These are phyloP conservation scores for Dalechampia spathulata DNA, from an alignment of 441 rosid species.

Conservation along the genomic window DNA sequence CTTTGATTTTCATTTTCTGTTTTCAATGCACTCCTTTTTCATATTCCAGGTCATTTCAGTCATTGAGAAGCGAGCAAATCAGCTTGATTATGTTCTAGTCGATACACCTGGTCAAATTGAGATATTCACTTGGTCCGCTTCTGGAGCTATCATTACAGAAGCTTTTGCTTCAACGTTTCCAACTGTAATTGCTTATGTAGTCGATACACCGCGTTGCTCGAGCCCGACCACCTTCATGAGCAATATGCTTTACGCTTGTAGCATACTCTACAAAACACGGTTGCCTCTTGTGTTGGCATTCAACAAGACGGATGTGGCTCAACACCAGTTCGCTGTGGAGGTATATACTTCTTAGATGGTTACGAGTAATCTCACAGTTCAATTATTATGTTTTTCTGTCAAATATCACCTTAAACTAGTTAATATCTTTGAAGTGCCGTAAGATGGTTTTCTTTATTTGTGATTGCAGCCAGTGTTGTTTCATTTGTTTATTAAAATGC, in stretches of 20 bases:
- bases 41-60: slow-evolving; percentile 52
- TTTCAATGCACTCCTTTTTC: slow-evolving; percentile 11
- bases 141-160: slow-evolving; percentile 97
- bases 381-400: no score
- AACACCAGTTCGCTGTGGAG: slow-evolving; percentile 93
- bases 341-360: no score
- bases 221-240: slow-evolving; percentile 95
- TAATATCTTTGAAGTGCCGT: no score
- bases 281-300: slow-evolving; percentile 87
- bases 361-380: no score
- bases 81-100: slow-evolving; percentile 93
- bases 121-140: slow-evolving; percentile 98
- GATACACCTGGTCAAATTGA: slow-evolving; percentile 99
- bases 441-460: no score
- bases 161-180: slow-evolving; percentile 98
- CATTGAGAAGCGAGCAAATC: slow-evolving; percentile 86
- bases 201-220: slow-evolving; percentile 88
- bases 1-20: neutral
- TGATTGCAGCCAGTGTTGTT: neutral
- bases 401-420: neutral
- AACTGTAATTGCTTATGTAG: slow-evolving; percentile 77
- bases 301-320: slow-evolving; percentile 92
- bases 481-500: no score
- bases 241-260: slow-evolving; percentile 96
- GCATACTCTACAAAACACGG: slow-evolving; percentile 90